Base-by-base conservation (phyloP, 208 protist genomes). In the Trypanosoma vivax region DNA sequence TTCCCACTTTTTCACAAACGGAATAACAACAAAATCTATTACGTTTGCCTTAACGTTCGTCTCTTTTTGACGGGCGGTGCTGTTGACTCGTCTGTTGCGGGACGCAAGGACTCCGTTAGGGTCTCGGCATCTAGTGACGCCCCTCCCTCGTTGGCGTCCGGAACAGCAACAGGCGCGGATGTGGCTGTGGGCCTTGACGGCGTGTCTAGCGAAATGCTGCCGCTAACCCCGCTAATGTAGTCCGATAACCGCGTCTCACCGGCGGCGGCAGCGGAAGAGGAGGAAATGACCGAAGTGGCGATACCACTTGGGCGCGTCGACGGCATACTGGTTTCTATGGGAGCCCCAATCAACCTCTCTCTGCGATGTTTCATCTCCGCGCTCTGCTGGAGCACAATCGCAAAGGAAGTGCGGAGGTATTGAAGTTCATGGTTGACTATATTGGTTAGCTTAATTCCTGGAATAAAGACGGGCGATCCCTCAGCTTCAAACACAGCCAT, bases 361-460 rank as follows among this genome's bases (percentile, higher is more conserved):
- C 79, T 70, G 24, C 63, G 46, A 3, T 59, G 60, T 34, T 94
- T 83, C 76, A 91, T 84, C 14, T 73, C 71, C 5, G 63, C 56
- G 6, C 78, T 71, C 53, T 90, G 80, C 53, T 76, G 57, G 24
- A 94, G 66, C 14, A 94, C 83, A 0, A 78, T 47, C 9, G 75
- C 76, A 65, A 91, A 91, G 54, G 69, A 87, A 13, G 28, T 50
- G 27, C 87, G 77, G 23, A 94, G 56, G 41, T 76, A 91, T 43
- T 91, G 70, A 13, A 94, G 64, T 56, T 94, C 87, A 50, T 79
- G 70, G 41, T 72, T 78, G 14, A 90, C 79, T 34, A 94, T 85
- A 53, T 88, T 88, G 3, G 82, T 88, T n/a, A 94, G 70, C 54
- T 83, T 67, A 39, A 94, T 86, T 41, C 80, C 87, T 3, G 87